Conservation (phyloP, 1,284 basidiomycete species). For the Sphagnurus paluster region DNA sequence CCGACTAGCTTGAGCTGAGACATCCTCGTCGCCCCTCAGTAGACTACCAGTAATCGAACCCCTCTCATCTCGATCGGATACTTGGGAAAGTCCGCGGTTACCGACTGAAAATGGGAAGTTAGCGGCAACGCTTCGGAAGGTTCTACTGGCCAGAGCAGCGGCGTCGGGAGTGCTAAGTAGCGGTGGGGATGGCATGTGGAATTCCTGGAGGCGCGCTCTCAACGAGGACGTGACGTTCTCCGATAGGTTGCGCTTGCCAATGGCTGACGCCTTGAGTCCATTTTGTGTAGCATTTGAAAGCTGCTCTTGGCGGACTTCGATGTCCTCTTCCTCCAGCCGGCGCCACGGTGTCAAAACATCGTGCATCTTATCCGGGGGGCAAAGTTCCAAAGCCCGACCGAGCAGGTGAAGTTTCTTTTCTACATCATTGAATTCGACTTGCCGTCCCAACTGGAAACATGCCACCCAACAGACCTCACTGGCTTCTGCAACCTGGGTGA, state of each 20-base stretch:
- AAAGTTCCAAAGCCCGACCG: constrained; percentile 86
- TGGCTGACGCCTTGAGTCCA: constrained; percentile 25
- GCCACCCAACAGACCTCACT: constrained; percentile 84
- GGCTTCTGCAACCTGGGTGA: constrained; percentile 56
- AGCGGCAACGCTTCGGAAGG: constrained; percentile 75
- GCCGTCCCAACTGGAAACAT: constrained; percentile 83
- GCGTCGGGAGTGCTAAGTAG: constrained; percentile 69
- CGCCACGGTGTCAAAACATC: constrained; percentile 77
- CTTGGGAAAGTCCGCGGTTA: constrained; percentile 47
- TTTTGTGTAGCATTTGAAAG: constrained; percentile 31
- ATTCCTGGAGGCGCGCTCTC: constrained; percentile 56
- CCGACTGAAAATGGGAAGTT: constrained; percentile 69
- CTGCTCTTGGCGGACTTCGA: constrained; percentile 47
- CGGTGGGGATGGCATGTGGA: constrained; percentile 66
- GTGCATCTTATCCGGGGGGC: constrained; percentile 76
- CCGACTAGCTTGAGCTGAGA: constrained; percentile 69
- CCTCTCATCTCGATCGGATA: constrained; percentile 41
- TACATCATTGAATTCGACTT: constrained; percentile 71
- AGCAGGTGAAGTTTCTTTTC: constrained; percentile 70
- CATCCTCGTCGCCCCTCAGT: constrained; percentile 51
- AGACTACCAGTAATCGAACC: constrained; percentile 43
- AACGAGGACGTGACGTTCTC: constrained; percentile 49
- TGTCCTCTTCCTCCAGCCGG: constrained; percentile 62
- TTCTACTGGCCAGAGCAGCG: constrained; percentile 70
- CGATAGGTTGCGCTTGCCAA: constrained; percentile 23